A percentile compares a stretch with the other conserved stretches of the same genome.
Conservation (phyloP, 2,329 filamentous ascomycete genomes). For the Epichloe elymi region DNA sequence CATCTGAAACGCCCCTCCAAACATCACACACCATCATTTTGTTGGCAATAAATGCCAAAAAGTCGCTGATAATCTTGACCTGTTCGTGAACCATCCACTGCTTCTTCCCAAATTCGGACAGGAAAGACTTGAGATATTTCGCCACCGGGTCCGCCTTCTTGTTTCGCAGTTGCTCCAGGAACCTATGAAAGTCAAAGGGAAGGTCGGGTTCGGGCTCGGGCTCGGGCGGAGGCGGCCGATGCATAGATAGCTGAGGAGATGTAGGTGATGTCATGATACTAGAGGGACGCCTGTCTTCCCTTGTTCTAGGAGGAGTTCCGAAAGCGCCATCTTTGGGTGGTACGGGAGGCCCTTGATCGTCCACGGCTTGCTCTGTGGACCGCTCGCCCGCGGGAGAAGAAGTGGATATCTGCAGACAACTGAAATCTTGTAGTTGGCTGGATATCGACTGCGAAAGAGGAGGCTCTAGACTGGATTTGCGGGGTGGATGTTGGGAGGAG, state of each 20-base stretch:
- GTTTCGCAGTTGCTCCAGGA: constrained; percentile 88
- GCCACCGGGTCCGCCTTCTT: constrained; percentile 97
- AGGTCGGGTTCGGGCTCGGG: constrained; percentile 69
- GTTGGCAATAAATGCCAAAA: constrained; percentile 89
- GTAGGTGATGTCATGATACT: constrained; percentile 23
- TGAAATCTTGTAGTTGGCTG: constrained; percentile 34
- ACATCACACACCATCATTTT: constrained; percentile 98
- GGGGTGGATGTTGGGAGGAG: constrained; percentile 58
- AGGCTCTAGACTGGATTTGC: constrained; percentile 77
- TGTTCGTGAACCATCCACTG: constrained; percentile 99
- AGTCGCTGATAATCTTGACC: constrained; percentile 96
- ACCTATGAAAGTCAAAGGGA: constrained; percentile 94
- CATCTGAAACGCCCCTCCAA: constrained; percentile 89
- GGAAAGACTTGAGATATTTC: constrained; percentile 85
- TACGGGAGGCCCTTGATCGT: constrained; percentile 42
- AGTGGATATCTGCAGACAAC: constrained; percentile 27
- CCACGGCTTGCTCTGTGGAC: constrained; percentile 23
- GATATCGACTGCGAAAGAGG: constrained; percentile 39
- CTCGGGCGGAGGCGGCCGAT: constrained; percentile 57
- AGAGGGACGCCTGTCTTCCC: constrained; percentile 22
- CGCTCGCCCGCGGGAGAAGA: constrained; percentile 25
- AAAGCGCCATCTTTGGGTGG: constrained; percentile 46
- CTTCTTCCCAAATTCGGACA: constrained; percentile 89
- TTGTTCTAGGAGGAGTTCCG: constrained; percentile 22
- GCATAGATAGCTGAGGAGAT: constrained; percentile 36